Evolutionary conservation across 1,284 basidiomycete genomes (phyloP).

Genomic region (Ganoderma multipileum): DNA sequence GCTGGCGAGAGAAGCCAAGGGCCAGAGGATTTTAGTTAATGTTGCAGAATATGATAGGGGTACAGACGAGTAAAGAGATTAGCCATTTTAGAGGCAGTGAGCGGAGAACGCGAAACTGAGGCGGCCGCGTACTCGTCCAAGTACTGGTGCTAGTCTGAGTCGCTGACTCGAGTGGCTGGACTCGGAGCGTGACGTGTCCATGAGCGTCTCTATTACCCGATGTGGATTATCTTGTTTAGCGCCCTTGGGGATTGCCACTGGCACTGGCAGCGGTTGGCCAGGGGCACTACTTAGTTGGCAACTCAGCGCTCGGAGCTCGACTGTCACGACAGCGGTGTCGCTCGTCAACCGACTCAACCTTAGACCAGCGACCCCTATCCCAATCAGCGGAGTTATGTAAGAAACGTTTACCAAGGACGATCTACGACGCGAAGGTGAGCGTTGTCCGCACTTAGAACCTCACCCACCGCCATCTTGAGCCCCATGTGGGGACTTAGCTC

Average conservation of each 20-base stretch:
- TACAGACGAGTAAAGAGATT: too few species aligned
- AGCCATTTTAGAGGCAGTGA: too few species aligned
- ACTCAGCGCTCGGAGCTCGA: too few species aligned
- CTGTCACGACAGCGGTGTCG: background rate
- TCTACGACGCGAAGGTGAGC: background rate
- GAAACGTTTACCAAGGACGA: background rate
- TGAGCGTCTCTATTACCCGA: background rate
- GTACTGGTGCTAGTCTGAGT: background rate
- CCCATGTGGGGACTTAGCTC: background rate
- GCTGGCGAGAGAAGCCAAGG: too few species aligned
- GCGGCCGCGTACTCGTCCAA: background rate
- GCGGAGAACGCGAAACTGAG: background rate
- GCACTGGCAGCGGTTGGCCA: too few species aligned
- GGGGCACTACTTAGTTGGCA: too few species aligned
- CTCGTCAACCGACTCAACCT: background rate
- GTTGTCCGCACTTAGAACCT: background rate
- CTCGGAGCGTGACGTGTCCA: background rate
- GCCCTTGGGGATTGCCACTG: too few species aligned
- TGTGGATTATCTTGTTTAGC: background rate
- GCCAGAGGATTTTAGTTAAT: too few species aligned
- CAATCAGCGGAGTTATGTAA: background rate
- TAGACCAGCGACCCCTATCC: background rate
- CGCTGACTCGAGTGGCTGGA: too few species aligned
- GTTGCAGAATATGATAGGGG: too few species aligned
- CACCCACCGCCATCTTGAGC: background rate